phyloP scores from a whole-genome alignment of 2,329 filamentous ascomycete species.

The Shiraia sp. region DNA sequence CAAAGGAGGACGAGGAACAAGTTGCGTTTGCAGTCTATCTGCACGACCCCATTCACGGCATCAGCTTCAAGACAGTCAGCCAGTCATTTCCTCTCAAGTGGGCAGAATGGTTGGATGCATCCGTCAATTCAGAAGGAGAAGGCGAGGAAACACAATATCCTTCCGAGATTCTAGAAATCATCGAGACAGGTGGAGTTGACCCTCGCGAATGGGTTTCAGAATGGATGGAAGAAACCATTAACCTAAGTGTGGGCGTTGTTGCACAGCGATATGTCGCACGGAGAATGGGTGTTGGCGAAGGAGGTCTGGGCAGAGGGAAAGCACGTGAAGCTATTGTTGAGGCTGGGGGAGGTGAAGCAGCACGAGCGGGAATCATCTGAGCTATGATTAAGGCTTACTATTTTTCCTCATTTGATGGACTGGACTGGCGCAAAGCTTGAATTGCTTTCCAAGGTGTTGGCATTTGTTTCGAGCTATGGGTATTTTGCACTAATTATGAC shows the following conservation, averaged over 20 bases:
- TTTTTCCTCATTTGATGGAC: neutral
- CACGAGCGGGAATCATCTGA: slow-evolving; percentile 54
- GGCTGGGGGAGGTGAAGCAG: slow-evolving; percentile 63
- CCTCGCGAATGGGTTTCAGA: slow-evolving; percentile 96
- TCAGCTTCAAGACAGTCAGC: slow-evolving; percentile 81
- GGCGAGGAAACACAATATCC: slow-evolving; percentile 65
- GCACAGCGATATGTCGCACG: slow-evolving; percentile 94
- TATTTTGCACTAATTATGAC: too few relatives aligned
- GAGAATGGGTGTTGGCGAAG: slow-evolving; percentile 93
- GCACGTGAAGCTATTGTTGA: slow-evolving; percentile 59
- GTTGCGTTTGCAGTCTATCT: slow-evolving; percentile 78
- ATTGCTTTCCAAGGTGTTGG: too few relatives aligned
- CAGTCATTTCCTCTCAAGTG: slow-evolving; percentile 84
- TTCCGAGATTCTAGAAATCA: slow-evolving; percentile 83
- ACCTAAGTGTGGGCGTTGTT: slow-evolving; percentile 77
- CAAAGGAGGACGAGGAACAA: slow-evolving; percentile 65
- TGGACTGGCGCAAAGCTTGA: slow-evolving; percentile 3
- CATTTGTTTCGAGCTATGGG: too few relatives aligned
- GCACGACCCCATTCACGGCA: slow-evolving; percentile 86
- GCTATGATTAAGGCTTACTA: neutral
- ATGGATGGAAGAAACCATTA: slow-evolving; percentile 90
- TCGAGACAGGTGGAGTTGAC: slow-evolving; percentile 75
- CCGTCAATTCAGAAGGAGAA: slow-evolving; percentile 31
- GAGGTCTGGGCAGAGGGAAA: slow-evolving; percentile 64
- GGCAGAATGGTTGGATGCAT: slow-evolving; percentile 85